phyloP scores from a whole-genome alignment of 2,329 filamentous ascomycete genomes.

The Aspergillus awamori region DNA sequence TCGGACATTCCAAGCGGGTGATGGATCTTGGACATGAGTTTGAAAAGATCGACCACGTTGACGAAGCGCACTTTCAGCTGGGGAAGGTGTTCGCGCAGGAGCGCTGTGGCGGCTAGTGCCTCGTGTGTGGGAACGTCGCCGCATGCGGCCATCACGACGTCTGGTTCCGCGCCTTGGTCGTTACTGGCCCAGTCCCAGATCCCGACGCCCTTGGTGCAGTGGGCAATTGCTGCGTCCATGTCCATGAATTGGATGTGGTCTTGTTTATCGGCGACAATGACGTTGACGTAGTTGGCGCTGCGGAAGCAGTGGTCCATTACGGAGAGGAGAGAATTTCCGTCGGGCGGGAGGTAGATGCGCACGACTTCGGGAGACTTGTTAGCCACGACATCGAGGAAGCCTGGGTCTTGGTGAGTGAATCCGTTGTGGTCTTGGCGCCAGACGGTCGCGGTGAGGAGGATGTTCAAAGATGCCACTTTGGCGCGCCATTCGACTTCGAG shows the following conservation, averaged over 20 bases:
- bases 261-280: constrained; percentile 79
- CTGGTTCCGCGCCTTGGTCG: constrained; percentile 68
- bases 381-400: constrained; percentile 76
- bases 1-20: constrained; percentile 75
- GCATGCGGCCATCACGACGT: constrained; percentile 75
- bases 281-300: constrained; percentile 78
- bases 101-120: constrained; percentile 71
- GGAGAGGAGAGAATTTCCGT: constrained; percentile 76
- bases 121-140: constrained; percentile 76
- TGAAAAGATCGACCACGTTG: constrained; percentile 81
- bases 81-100: constrained; percentile 72
- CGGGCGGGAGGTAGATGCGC: constrained; percentile 77
- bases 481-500: constrained; percentile 77
- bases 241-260: constrained; percentile 74
- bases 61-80: constrained; percentile 76
- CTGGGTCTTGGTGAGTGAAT: constrained; percentile 79
- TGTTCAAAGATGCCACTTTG: constrained; percentile 75
- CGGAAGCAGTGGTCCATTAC: constrained; percentile 76
- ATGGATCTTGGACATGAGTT: constrained; percentile 69
- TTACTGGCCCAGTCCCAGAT: constrained; percentile 79
- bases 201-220: constrained; percentile 77
- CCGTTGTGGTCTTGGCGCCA: constrained; percentile 85
- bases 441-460: constrained; percentile 75
- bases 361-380: constrained; percentile 81
- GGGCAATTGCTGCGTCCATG: constrained; percentile 71